phyloP scores from a whole-genome alignment of 345 rosid genomes.

The Salix brachista region DNA sequence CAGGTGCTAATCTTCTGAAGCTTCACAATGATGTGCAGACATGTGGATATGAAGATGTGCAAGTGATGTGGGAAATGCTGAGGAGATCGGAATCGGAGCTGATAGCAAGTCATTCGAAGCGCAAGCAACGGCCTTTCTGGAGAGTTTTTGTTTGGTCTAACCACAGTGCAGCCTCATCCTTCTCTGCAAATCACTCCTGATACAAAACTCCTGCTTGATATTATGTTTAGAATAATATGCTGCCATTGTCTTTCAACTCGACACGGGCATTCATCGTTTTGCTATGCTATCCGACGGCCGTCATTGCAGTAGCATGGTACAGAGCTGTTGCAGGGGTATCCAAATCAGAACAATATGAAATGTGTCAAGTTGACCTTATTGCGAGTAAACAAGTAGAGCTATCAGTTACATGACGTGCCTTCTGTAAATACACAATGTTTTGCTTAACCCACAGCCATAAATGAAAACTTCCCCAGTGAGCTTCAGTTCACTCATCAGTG shows the following conservation, averaged over 20 bases:
- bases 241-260: constrained; percentile 13
- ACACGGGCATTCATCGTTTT: constrained; percentile 16
- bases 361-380: constrained; percentile 2
- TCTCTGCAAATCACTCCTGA: constrained; percentile 33
- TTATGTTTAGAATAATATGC: constrained; percentile 12
- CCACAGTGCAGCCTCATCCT: constrained; percentile 35
- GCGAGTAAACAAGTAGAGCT: constrained; percentile 1
- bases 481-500: too few relatives aligned
- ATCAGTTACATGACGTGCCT: constrained; percentile 2
- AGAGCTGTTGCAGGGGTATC: constrained; percentile 30
- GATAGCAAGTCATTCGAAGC: constrained; percentile 28
- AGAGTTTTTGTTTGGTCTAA: constrained; percentile 52
- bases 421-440: constrained; percentile 26
- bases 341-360: constrained; percentile 6
- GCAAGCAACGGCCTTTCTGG: constrained; percentile 52
- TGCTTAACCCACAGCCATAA: neutral
- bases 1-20: constrained; percentile 54
- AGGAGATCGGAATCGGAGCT: constrained; percentile 42
- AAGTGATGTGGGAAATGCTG: constrained; percentile 78
- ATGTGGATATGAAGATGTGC: constrained; percentile 64
- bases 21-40: constrained; percentile 61
- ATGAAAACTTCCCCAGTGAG: neutral
- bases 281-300: constrained; percentile 21
- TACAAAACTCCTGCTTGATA: neutral
- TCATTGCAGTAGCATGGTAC: constrained; percentile 29